Evolutionary conservation across 2,329 filamentous ascomycete genomes (phyloP).

Genomic region (Leptoxyphium fumago): DNA sequence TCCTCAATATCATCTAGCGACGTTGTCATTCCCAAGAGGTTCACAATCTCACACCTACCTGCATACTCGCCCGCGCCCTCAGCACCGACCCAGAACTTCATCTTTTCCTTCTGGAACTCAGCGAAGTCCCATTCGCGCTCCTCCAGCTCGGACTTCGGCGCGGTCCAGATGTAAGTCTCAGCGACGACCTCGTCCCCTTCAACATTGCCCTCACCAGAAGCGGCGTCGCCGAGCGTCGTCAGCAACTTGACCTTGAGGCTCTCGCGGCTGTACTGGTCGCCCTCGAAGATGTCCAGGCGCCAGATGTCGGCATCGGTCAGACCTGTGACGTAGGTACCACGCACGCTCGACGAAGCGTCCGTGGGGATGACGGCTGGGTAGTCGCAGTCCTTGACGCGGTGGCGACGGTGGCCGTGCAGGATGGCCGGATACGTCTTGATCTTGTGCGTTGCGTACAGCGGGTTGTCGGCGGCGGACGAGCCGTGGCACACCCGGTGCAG

Average conservation of each 20-base stretch:
- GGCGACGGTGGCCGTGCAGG: constrained; percentile 57
- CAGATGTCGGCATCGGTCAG: constrained; percentile 62
- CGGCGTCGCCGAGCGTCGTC: constrained; percentile 13
- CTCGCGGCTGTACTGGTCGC: constrained; percentile 50
- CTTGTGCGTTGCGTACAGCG: constrained; percentile 29
- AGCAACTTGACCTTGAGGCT: constrained; percentile 28
- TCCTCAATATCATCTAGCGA: background rate
- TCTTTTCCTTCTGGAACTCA: constrained; percentile 64
- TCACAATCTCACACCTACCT: constrained; percentile 19
- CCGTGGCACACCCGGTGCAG: constrained; percentile 76
- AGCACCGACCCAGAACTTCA: constrained; percentile 41
- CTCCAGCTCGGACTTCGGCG: constrained; percentile 41
- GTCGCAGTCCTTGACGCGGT: constrained; percentile 53
- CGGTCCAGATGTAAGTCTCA: constrained; percentile 39
- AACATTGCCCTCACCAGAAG: constrained; percentile 13
- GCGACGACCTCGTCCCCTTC: constrained; percentile 28
- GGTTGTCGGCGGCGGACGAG: constrained; percentile 34
- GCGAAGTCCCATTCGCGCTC: constrained; percentile 75
- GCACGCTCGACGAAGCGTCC: constrained; percentile 36
- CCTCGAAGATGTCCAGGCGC: constrained; percentile 72
- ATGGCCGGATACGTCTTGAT: constrained; percentile 60
- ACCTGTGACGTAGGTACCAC: constrained; percentile 63
- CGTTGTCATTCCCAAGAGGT: constrained; percentile 12
- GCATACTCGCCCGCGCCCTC: constrained; percentile 33
- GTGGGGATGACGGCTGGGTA: constrained; percentile 62